phyloP scores from a whole-genome alignment of 352 stramenopile genomes.

The Phytopythium helicoides region DNA sequence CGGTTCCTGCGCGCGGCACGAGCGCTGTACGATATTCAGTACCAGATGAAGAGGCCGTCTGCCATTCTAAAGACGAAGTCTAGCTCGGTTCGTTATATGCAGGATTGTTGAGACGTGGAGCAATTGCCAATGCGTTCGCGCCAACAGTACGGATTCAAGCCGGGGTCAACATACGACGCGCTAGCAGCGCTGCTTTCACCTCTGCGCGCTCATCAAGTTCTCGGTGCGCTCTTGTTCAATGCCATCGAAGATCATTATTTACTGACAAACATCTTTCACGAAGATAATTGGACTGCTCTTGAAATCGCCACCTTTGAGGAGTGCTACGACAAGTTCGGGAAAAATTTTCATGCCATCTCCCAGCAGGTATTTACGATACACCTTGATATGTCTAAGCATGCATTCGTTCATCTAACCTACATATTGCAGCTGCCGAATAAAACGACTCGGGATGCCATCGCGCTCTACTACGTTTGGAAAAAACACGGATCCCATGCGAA shows the following conservation, averaged over 20 bases:
- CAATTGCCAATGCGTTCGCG: conserved; percentile 1
- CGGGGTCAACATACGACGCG: conserved; percentile 62
- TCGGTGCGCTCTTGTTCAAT: no score
- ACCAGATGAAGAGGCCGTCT: conserved; percentile 64
- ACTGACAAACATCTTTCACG: neutral
- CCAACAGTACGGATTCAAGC: conserved; percentile 67
- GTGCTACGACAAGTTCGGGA: conserved; percentile 67
- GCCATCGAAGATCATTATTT: no score
- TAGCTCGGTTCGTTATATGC: conserved; percentile 36
- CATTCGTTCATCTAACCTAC: neutral
- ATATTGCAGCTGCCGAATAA: conserved; percentile 55
- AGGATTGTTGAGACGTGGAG: neutral
- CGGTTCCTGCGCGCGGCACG: conserved; percentile 60
- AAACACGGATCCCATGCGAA: conserved; percentile 57
- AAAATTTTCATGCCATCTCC: conserved; percentile 76
- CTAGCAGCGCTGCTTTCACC: conserved; percentile 64
- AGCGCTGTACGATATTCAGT: conserved; percentile 72
- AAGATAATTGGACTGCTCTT: conserved; percentile 74
- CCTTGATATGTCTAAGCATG: neutral
- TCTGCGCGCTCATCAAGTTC: conserved; percentile 58
- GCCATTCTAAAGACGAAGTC: conserved; percentile 75
- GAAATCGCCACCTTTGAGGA: conserved; percentile 82
- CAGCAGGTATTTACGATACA: conserved; percentile 34
- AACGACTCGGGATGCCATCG: conserved; percentile 58
- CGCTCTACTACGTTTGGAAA: conserved; percentile 89